Base-by-base conservation (phyloP, 495 filamentous ascomycete genomes). In the Penicillium daleae region DNA sequence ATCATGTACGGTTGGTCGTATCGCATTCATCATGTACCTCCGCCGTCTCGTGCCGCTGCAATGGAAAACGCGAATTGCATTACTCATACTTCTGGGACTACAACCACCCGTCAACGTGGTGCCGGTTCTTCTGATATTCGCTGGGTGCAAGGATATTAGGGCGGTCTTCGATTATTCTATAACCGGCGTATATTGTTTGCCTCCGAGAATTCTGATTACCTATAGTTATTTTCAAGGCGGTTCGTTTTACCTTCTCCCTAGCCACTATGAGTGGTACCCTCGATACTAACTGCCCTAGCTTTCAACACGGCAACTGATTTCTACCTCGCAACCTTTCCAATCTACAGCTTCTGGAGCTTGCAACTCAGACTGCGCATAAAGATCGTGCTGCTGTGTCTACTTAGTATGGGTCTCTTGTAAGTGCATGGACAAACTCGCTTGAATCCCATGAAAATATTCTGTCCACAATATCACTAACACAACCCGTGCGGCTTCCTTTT, bases 1-100 rank as follows among this genome's bases (percentile, higher is more conserved):
- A 42, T 19, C 39, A 42, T 42, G 17, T 42, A 42, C 19, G 39
- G 13, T 42, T 42, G 39, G 39, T 7, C 39, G 39, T 42, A 42
- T 42, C 39, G 39, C 39, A 42, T 42, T 42, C 39, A 19, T 42
- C 39, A 42, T 42, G 39, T 42, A 42, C 39, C 39, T 42, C n/a
- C 39, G 39, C 39, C 39, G 17, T 42, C 39, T 42, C 17, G 39
- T 42, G 15, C 39, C 39, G 39, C 39, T 42, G 39, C 39, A 42
- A 19, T 42, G 17, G 39, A 42, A 42, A 42, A 42, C 39, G 39
- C 17, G 39, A 17, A 42, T 42, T 42, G 8, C 8, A 42, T 7
- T 42, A 42, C n/a, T 42, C 15, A 42, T 42, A 42, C 39, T 42
- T 17, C 39, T 42, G 39, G 39, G 39, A 19, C 39, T 42, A n/a